Base-by-base conservation (phyloP, 192 early-diverging fungal species). In the Coemansia nantahalensis region DNA sequence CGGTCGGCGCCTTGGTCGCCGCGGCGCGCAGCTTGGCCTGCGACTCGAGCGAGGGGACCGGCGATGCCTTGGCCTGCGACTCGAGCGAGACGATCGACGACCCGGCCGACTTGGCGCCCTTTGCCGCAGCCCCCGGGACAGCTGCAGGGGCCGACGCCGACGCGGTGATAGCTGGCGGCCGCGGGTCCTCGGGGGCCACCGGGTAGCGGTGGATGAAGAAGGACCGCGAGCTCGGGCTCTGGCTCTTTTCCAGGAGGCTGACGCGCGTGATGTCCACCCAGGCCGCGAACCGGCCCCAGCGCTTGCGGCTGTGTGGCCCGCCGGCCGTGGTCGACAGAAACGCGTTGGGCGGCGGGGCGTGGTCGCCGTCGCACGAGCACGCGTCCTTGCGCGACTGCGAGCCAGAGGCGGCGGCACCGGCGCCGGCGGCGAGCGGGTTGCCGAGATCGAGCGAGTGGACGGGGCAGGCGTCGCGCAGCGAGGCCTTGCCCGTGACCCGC, bases 251-350 rank as follows among this genome's bases (percentile, higher is more conserved):
- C 33, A 77, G 48, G n/a, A 59, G 38, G 30, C 73, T 52, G 30
- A 77, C 56, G 11, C 73, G 67, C n/a, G 53, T 30, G 16, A 77
- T 56, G 34, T 77, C 73, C 39, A 69, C 52, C 73, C 73, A 77
- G 15, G 62, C 67, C 1, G 62, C 45, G 55, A 77, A 77, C 39
- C 67, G 59, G 23, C 67, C 65, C 66, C 67, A 69, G 45, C 59
- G 51, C 33, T 69, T 77, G 19, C 64, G 55, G 23, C 41, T 48
- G 19, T 43, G 56, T 11, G 61, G 16, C 2, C 51, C 59, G 36
- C 71, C 65, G 1, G 65, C 17, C 4, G 64, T 62, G 0, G 64
- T 63, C 21, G 64, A 59, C 10, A 63, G 35, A 24, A 75, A 75
- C n/a, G 71, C 54, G 16, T 56, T 66, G 10, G 70, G 22, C 1